These are phyloP conservation scores for Anthostomella pinea DNA, from an alignment of 2,329 filamentous ascomycete genomes.

Conservation along the genomic window DNA sequence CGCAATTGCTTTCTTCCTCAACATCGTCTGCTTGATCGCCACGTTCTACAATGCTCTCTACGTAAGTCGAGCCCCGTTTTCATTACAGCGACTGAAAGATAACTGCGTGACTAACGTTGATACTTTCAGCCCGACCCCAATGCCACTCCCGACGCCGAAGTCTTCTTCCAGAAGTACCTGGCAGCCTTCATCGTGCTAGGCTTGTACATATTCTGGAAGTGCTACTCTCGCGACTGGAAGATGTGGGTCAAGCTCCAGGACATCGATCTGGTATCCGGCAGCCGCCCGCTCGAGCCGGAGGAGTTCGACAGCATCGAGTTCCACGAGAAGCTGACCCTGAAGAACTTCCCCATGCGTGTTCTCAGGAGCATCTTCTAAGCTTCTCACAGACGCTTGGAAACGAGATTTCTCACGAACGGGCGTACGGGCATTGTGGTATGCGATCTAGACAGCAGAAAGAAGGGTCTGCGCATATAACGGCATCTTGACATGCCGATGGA, in stretches of 20 bases:
- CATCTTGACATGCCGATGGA: no score
- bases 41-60: constrained; percentile 69
- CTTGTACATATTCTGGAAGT: constrained; percentile 66
- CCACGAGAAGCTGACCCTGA: constrained; percentile 30
- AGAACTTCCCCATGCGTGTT: constrained; percentile 35
- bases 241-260: constrained; percentile 54
- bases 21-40: constrained; percentile 65
- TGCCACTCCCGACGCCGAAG: constrained; percentile 36
- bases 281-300: constrained; percentile 52
- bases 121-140: constrained; percentile 31
- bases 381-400: no score
- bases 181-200: constrained; percentile 53
- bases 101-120: constrained; percentile 10
- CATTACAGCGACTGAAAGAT: no score
- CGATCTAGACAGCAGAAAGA: no score
- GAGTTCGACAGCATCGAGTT: constrained; percentile 34
- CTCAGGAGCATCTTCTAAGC: constrained; percentile 36
- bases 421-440: no score
- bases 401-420: no score
- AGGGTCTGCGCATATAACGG: no score
- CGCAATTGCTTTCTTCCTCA: constrained; percentile 65
- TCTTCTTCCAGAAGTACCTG: constrained; percentile 60
- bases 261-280: constrained; percentile 61
- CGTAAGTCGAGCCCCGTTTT: constrained; percentile 28
- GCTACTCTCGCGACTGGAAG: constrained; percentile 52